phyloP scores from a whole-genome alignment of 768 basidiomycete genomes.

The Pisolithus sp. region DNA sequence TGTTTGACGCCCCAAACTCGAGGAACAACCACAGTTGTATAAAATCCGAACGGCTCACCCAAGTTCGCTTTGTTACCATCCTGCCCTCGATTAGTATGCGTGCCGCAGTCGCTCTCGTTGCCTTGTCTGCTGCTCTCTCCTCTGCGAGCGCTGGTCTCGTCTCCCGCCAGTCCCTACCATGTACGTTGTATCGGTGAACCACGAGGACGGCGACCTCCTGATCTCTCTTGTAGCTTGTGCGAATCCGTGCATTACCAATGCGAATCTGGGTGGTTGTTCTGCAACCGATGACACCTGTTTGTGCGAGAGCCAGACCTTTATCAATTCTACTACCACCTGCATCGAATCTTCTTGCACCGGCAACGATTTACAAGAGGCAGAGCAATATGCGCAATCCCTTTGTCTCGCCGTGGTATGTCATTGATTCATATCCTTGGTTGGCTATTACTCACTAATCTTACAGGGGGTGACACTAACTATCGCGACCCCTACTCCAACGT shows the following conservation, averaged over 20 bases:
- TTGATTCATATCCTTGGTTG: background rate
- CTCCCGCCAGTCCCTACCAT: constrained; percentile 15
- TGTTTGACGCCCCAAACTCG: background rate
- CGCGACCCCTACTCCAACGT: constrained; percentile 20
- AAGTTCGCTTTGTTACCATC: constrained; percentile 6
- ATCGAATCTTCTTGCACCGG: constrained; percentile 42
- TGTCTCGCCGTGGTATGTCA: constrained; percentile 47
- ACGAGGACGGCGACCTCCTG: background rate
- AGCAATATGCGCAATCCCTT: constrained; percentile 32
- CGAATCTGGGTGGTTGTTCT: constrained; percentile 41
- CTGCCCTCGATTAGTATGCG: constrained; percentile 9
- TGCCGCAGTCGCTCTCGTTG: constrained; percentile 9
- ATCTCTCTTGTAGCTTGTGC: constrained; percentile 42
- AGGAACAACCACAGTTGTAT: background rate
- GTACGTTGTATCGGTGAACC: constrained; percentile 13
- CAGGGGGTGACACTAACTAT: constrained; percentile 50
- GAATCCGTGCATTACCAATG: constrained; percentile 37
- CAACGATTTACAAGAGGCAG: constrained; percentile 39
- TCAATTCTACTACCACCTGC: constrained; percentile 42
- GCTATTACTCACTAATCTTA: background rate
- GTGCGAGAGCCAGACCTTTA: constrained; percentile 44
- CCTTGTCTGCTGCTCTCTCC: constrained; percentile 9
- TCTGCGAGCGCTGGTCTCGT: constrained; percentile 15
- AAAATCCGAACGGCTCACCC: constrained; percentile 30
- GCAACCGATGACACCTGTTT: constrained; percentile 50